A percentile compares a stretch with the other conserved stretches of the same genome.
Evolutionary conservation across 352 stramenopile species (phyloP).

Genomic region (Globisporangium alternatum): DNA sequence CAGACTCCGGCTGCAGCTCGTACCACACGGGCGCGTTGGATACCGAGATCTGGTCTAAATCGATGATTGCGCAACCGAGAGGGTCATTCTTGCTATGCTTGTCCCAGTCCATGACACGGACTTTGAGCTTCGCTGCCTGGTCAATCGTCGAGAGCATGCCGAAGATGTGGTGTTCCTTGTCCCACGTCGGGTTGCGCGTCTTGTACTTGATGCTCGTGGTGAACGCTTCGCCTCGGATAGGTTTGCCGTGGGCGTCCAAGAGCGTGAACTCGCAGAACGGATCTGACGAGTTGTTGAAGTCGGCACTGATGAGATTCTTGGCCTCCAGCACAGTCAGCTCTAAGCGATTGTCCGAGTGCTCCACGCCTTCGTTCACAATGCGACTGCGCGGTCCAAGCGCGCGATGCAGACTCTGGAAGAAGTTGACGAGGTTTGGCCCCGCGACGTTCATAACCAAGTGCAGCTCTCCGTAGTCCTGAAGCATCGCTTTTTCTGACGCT

Average conservation of each 20-base stretch:
- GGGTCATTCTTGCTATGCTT: constrained; percentile 51
- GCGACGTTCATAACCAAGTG: constrained; percentile 61
- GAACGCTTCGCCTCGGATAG: constrained; percentile 50
- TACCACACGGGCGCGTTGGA: constrained; percentile 55
- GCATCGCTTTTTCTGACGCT: constrained; percentile 33
- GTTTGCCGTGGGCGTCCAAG: constrained; percentile 45
- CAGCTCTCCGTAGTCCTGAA: constrained; percentile 54
- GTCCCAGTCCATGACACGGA: constrained; percentile 56
- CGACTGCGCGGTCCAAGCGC: constrained; percentile 34
- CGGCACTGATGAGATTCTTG: constrained; percentile 45
- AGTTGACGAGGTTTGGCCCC: constrained; percentile 61
- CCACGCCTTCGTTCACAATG: constrained; percentile 39
- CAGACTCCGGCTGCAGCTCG: constrained; percentile 35
- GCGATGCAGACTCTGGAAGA: constrained; percentile 47
- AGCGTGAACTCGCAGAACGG: constrained; percentile 62
- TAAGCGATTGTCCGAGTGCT: constrained; percentile 70
- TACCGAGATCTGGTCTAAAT: constrained; percentile 46
- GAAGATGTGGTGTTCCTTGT: constrained; percentile 63
- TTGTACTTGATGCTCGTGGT: constrained; percentile 52
- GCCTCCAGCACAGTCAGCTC: constrained; percentile 58
- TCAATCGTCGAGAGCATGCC: constrained; percentile 59
- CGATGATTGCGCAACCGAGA: constrained; percentile 43
- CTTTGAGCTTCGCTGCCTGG: constrained; percentile 43
- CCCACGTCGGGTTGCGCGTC: constrained; percentile 54
- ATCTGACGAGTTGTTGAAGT: constrained; percentile 63